Evolutionary conservation across 768 basidiomycete genomes (phyloP).

Genomic region (Suillus bovinus): DNA sequence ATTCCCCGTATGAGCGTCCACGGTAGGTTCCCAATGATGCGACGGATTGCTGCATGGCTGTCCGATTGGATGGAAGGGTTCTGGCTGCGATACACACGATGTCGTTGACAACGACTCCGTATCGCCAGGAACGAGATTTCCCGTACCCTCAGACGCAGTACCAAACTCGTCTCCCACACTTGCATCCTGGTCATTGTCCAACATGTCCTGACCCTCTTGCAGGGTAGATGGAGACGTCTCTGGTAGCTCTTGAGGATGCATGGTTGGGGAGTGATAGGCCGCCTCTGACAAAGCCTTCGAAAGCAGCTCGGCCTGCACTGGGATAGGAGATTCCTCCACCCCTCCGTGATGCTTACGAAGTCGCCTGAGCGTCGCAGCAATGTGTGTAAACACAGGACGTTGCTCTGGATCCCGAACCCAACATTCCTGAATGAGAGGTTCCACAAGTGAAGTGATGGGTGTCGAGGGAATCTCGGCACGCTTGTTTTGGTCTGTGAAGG

Average conservation of each 20-base stretch:
- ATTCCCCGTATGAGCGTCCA: neutral
- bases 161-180: neutral
- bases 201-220: neutral
- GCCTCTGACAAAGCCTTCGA: slow-evolving; percentile 17
- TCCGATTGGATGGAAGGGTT: slow-evolving; percentile 2
- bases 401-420: slow-evolving; percentile 55
- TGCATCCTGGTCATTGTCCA: too few species aligned
- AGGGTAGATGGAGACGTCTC: slow-evolving; percentile 21
- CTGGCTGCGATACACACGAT: neutral
- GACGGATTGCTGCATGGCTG: neutral
- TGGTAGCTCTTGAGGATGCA: slow-evolving; percentile 34
- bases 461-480: slow-evolving; percentile 51
- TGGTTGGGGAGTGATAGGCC: slow-evolving; percentile 35
- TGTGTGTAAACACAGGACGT: slow-evolving; percentile 54
- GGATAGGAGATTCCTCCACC: slow-evolving; percentile 31
- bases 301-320: slow-evolving; percentile 25
- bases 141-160: neutral
- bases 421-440: slow-evolving; percentile 50
- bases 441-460: slow-evolving; percentile 32
- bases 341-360: slow-evolving; percentile 43
- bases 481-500: slow-evolving; percentile 44
- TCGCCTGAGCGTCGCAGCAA: slow-evolving; percentile 47
- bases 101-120: neutral
- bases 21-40: neutral
- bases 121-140: too few species aligned